phyloP scores from a whole-genome alignment of 768 basidiomycete genomes.

The Podaxis sp. region DNA sequence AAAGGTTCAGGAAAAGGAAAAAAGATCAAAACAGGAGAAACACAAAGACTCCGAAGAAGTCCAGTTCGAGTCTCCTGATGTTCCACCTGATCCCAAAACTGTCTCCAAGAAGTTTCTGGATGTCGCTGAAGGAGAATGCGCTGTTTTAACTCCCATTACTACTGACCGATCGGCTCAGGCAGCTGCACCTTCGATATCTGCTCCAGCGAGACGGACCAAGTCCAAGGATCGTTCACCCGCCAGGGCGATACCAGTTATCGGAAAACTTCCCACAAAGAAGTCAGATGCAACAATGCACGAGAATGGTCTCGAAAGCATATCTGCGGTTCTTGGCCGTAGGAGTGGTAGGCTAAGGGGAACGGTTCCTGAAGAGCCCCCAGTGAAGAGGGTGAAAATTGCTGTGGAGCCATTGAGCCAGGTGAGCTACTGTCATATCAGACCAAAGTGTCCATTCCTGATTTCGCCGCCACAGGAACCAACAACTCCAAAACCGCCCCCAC shows the following conservation, averaged over 20 bases:
- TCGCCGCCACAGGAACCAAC: neutral
- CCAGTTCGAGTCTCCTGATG: neutral
- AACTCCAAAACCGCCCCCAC: neutral
- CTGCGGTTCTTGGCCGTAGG: constrained; percentile 10
- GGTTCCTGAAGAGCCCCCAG: neutral
- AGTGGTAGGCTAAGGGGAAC: constrained; percentile 5
- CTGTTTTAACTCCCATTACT: neutral
- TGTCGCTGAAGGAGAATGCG: neutral
- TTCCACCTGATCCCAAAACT: neutral
- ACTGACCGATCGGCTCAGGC: neutral
- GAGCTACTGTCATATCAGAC: neutral
- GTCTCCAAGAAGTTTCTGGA: constrained; percentile 7
- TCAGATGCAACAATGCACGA: neutral
- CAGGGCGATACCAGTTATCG: neutral
- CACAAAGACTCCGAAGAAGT: constrained; percentile 12
- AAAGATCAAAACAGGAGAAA: neutral
- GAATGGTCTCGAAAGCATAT: constrained; percentile 4
- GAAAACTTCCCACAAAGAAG: neutral
- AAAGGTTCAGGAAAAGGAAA: constrained; percentile 19
- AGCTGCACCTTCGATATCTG: neutral
- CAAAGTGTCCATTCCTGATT: neutral
- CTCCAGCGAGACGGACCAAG: constrained; percentile 4
- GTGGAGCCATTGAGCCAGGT: neutral
- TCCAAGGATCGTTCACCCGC: neutral
- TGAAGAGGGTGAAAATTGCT: constrained; percentile 7